Evolutionary conservation across 208 protist genomes (phyloP).

Genomic region (Naegleria gruberi): DNA sequence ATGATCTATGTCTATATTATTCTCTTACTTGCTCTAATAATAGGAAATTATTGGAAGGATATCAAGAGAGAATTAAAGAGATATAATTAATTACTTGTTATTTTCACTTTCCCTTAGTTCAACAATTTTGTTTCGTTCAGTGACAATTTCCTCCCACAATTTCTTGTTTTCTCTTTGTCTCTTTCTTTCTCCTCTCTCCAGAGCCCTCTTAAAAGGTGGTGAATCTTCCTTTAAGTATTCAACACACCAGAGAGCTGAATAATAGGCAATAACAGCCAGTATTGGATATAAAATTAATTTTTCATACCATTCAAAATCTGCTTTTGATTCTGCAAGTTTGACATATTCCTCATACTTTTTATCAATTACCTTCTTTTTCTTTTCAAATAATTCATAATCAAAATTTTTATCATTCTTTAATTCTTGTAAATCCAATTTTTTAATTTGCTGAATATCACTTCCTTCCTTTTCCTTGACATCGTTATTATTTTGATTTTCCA

Average conservation of each 20-base stretch:
- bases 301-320: background rate
- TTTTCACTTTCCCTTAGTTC: background rate
- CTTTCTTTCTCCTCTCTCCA: background rate
- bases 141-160: background rate
- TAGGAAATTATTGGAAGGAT: background rate
- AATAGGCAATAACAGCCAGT: background rate
- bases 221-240: background rate
- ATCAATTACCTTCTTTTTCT: background rate
- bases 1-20: background rate
- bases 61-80: background rate
- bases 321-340: background rate
- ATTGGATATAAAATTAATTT: background rate
- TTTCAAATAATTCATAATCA: conserved; percentile 1
- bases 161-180: background rate
- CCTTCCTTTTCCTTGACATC: background rate
- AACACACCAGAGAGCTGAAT: background rate
- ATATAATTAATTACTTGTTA: background rate
- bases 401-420: background rate
- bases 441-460: background rate
- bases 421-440: background rate
- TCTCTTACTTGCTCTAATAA: background rate
- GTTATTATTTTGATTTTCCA: background rate
- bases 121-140: background rate
- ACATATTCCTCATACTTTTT: background rate
- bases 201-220: background rate